phyloP scores from a whole-genome alignment of 257 asterid genomes.

The Plantago elongata region DNA sequence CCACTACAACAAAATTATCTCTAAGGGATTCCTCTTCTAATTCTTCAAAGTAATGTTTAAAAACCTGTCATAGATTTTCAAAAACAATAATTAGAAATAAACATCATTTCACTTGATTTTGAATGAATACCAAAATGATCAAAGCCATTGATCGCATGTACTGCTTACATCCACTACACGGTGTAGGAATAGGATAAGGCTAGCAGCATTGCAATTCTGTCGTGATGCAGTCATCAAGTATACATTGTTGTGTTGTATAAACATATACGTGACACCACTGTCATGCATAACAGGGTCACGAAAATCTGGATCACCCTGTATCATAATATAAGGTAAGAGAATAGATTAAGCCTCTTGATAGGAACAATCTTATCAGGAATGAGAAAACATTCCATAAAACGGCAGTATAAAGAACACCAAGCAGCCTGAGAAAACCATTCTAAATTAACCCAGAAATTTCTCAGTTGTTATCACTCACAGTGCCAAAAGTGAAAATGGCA shows the following conservation, averaged over 20 bases:
- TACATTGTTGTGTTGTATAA: constrained; percentile 46
- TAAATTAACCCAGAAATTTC: no score
- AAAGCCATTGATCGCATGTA: neutral
- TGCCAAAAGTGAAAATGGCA: no score
- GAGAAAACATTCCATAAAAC: neutral
- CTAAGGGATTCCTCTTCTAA: constrained; percentile 49
- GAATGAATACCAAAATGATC: neutral
- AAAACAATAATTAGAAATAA: neutral
- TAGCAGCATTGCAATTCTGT: constrained; percentile 46
- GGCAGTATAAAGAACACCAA: no score
- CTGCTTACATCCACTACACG: constrained; percentile 40
- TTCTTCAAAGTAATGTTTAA: constrained; percentile 40
- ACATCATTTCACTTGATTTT: neutral
- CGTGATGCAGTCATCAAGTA: constrained; percentile 41
- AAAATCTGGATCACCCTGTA: constrained; percentile 41
- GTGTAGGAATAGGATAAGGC: constrained; percentile 42
- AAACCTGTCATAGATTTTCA: constrained; percentile 26
- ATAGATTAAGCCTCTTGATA: neutral
- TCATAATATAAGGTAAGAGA: neutral
- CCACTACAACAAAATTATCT: constrained; percentile 49
- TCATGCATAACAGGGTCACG: constrained; percentile 39
- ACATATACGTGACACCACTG: constrained; percentile 46
- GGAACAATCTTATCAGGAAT: neutral
- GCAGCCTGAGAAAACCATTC: no score
- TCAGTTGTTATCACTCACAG: no score